These are phyloP conservation scores for Plasmodium ovale DNA, from an alignment of 169 alveolate genomes.

Conservation along the genomic window DNA sequence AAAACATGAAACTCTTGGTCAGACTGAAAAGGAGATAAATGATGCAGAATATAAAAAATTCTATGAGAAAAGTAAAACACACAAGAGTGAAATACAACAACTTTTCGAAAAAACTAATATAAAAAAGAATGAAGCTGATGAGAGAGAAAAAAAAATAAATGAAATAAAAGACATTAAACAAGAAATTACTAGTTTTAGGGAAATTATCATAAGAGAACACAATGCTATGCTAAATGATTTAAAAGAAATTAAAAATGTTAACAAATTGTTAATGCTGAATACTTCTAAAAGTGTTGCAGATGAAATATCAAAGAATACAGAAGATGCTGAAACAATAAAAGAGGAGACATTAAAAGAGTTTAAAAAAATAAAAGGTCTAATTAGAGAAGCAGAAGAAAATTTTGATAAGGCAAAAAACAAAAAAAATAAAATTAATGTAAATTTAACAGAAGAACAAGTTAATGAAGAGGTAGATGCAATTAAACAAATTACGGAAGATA, in stretches of 20 bases:
- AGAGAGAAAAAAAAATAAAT: not conserved
- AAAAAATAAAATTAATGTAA: not conserved
- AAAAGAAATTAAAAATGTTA: not conserved
- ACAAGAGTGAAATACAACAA: not conserved
- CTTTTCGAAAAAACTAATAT: not conserved
- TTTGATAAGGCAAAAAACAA: not conserved
- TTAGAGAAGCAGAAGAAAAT: not conserved
- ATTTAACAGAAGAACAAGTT: not conserved
- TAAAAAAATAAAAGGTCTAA: not conserved
- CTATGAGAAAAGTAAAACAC: not conserved
- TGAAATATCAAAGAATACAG: constrained; percentile 1
- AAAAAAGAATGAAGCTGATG: not conserved
- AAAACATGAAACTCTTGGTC: not conserved
- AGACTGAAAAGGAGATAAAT: not conserved
- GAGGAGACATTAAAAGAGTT: not conserved
- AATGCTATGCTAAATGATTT: not conserved
- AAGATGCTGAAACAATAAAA: not conserved
- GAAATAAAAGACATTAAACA: not conserved
- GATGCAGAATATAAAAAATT: not conserved
- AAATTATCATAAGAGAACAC: not conserved
- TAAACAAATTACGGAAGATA: not conserved
- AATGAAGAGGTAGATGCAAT: not conserved
- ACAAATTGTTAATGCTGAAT: not conserved
- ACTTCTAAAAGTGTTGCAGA: not conserved
- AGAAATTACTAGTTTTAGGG: not conserved